Conservation (phyloP, 2,329 filamentous ascomycete genomes). For the Cryphonectria nitschkei region DNA sequence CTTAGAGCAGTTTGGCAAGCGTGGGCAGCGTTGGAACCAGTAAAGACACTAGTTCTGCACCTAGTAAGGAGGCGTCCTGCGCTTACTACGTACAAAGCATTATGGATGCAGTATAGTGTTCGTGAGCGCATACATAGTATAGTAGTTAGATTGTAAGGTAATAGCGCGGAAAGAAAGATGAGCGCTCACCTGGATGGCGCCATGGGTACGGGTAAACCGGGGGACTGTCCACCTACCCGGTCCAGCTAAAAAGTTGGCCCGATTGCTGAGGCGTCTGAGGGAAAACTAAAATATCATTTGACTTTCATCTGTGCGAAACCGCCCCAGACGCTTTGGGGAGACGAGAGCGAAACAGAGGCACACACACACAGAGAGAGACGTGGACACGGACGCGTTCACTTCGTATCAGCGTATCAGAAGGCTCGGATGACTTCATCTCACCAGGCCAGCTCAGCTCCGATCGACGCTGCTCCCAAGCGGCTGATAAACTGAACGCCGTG, state of each 20-base stretch:
- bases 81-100: neutral
- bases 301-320: conserved; percentile 9
- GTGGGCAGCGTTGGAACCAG: neutral
- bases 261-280: neutral
- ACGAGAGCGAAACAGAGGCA: neutral
- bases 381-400: neutral
- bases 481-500: neutral
- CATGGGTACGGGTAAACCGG: conserved; percentile 6
- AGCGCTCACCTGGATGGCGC: neutral
- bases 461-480: neutral
- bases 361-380: neutral
- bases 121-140: neutral
- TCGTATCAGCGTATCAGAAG: neutral
- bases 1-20: neutral
- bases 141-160: neutral
- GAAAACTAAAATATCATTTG: neutral
- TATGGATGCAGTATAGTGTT: conserved; percentile 9
- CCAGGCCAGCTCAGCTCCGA: neutral
- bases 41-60: neutral
- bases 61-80: neutral
- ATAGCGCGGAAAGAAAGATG: neutral
- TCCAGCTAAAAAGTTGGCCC: neutral
- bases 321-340: neutral
- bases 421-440: neutral
- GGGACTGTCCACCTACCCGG: neutral